These are phyloP conservation scores for Kluyveromyces lactis DNA, from an alignment of 805 yeast species.

Conservation along the genomic window DNA sequence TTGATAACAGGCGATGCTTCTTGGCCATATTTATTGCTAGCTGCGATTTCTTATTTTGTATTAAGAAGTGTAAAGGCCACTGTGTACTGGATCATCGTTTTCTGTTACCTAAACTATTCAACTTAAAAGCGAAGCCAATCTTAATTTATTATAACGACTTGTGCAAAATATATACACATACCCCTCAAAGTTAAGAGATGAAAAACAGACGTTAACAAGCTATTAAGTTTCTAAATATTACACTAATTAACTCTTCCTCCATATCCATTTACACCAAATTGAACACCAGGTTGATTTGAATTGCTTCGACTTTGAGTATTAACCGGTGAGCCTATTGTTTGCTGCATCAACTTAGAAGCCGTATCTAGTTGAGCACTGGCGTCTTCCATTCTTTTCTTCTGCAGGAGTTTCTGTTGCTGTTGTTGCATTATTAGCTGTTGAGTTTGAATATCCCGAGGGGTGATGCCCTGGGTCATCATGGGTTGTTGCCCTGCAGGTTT, in stretches of 20 bases:
- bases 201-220: too few species aligned
- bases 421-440: constrained; percentile 29
- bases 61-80: constrained; percentile 11
- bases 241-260: constrained; percentile 16
- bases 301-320: constrained; percentile 4
- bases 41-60: constrained; percentile 5
- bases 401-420: constrained; percentile 29
- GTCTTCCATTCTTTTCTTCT: constrained; percentile 27
- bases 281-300: not conserved
- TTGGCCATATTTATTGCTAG: constrained; percentile 14
- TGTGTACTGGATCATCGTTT: constrained; percentile 11
- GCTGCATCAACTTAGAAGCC: constrained; percentile 25
- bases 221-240: not conserved
- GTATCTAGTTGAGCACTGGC: constrained; percentile 28
- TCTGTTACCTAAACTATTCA: not conserved
- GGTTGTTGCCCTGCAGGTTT: constrained; percentile 4
- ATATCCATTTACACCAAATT: constrained; percentile 8
- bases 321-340: constrained; percentile 10
- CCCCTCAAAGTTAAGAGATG: too few species aligned
- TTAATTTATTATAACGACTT: not conserved
- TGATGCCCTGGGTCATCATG: constrained; percentile 19
- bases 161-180: too few species aligned
- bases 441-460: constrained; percentile 28
- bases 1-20: constrained; percentile 8
- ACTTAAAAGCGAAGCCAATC: not conserved